Conservation (phyloP, 1,139 yeast genomes). For the Debaryomycetaceae sp. region DNA sequence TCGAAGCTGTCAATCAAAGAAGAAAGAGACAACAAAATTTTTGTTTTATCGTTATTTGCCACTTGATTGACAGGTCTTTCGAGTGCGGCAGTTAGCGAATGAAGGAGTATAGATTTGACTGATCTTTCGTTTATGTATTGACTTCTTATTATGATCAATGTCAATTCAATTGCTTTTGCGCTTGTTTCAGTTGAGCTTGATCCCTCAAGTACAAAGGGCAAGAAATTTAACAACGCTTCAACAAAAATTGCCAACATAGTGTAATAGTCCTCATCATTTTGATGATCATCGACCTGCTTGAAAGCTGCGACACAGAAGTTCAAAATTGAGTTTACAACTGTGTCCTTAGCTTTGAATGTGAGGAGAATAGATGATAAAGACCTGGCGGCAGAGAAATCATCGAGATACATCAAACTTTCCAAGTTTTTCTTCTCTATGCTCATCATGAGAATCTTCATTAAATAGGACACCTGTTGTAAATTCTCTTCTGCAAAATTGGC, state of each 20-base stretch:
- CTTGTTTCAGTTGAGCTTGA: constrained; percentile 49
- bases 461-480: constrained; percentile 76
- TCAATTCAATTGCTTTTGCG: constrained; percentile 48
- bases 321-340: constrained; percentile 57
- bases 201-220: constrained; percentile 48
- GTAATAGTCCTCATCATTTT: constrained; percentile 42
- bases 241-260: constrained; percentile 55
- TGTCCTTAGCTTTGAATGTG: constrained; percentile 59
- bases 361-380: constrained; percentile 56
- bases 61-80: constrained; percentile 60
- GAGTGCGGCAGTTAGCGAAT: constrained; percentile 58
- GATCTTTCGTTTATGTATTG: constrained; percentile 56
- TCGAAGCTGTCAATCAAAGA: constrained; percentile 51
- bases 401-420: constrained; percentile 51
- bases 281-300: constrained; percentile 23
- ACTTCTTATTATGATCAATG: constrained; percentile 56
- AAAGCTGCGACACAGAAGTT: constrained; percentile 50
- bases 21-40: constrained; percentile 57
- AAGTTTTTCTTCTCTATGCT: constrained; percentile 56
- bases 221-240: constrained; percentile 47
- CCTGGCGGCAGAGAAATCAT: constrained; percentile 51
- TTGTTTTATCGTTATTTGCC: constrained; percentile 44
- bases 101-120: constrained; percentile 53
- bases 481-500: constrained; percentile 69
- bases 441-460: constrained; percentile 62